Percentiles rank a stretch among this genome's conserved stretches.
Conservation (phyloP, 176 grass and related monocot species). For the Oryza brachyantha region DNA sequence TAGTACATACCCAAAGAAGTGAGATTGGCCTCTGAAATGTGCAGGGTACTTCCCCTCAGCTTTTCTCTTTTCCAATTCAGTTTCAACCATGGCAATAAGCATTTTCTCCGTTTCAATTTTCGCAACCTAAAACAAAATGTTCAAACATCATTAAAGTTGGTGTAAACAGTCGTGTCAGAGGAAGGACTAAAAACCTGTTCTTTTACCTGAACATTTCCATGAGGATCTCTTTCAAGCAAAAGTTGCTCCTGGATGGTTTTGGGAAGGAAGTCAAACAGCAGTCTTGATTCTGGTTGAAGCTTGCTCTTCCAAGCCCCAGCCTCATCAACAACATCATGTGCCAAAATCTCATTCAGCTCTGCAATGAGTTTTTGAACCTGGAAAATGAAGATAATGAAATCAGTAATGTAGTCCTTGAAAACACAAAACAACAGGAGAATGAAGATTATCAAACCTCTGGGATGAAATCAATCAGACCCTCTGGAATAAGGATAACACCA, state of each 20-base stretch:
- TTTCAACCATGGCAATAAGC: constrained; percentile 98
- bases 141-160: background rate
- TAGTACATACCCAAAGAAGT: constrained; percentile 88
- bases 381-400: constrained; percentile 26
- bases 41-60: constrained; percentile 64
- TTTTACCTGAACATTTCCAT: constrained; percentile 97
- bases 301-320: constrained; percentile 87
- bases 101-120: constrained; percentile 99
- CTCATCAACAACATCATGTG: constrained; percentile 90
- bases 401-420: background rate
- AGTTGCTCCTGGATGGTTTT: constrained; percentile 92
- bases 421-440: background rate
- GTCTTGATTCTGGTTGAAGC: constrained; percentile 53
- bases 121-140: constrained; percentile 55
- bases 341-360: constrained; percentile 93
- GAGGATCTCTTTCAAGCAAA: constrained; percentile 96
- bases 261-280: constrained; percentile 88
- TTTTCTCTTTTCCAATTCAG: constrained; percentile 93
- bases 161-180: background rate
- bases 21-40: constrained; percentile 89
- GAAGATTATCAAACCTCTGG: constrained; percentile 66
- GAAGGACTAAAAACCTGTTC: background rate
- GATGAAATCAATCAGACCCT: constrained; percentile 97
- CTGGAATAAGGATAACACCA: constrained; percentile 94
- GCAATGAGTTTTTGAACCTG: constrained; percentile 96